These are phyloP conservation scores for Dimargaris xerosporica DNA, from an alignment of 192 early-diverging fungal species.

Conservation along the genomic window DNA sequence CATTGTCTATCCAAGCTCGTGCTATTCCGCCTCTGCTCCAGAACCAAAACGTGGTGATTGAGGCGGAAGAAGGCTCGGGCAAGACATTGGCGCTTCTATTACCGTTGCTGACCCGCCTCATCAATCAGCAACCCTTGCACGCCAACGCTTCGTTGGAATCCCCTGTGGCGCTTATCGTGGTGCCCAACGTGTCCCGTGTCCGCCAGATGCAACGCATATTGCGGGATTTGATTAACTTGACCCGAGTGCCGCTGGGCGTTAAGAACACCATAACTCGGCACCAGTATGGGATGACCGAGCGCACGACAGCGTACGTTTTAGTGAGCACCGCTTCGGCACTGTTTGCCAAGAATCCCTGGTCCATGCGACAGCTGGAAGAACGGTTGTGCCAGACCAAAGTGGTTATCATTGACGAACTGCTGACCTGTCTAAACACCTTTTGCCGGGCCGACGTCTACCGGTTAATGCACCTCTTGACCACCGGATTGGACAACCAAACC, in stretches of 20 bases:
- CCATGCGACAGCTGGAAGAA: conserved; percentile 1
- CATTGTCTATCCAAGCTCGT: background rate
- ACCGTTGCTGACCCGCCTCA: background rate
- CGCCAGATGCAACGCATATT: background rate
- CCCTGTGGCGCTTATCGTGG: background rate
- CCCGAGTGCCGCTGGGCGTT: background rate
- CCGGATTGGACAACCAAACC: background rate
- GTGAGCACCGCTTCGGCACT: background rate
- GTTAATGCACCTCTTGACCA: background rate
- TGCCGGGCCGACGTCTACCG: background rate
- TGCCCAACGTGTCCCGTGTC: background rate
- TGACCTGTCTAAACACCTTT: background rate
- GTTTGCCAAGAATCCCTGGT: background rate
- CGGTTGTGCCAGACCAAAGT: background rate
- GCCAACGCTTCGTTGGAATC: background rate
- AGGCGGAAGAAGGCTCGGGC: background rate
- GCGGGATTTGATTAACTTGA: background rate
- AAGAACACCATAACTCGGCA: background rate
- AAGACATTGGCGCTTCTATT: background rate
- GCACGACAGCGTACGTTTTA: background rate
- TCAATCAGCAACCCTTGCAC: background rate
- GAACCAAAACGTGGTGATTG: background rate
- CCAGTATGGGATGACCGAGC: background rate
- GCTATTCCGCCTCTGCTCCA: background rate
- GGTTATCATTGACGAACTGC: background rate